Base-by-base conservation (phyloP, 2,329 filamentous ascomycete genomes). In the Aureobasidium leucospermi region DNA sequence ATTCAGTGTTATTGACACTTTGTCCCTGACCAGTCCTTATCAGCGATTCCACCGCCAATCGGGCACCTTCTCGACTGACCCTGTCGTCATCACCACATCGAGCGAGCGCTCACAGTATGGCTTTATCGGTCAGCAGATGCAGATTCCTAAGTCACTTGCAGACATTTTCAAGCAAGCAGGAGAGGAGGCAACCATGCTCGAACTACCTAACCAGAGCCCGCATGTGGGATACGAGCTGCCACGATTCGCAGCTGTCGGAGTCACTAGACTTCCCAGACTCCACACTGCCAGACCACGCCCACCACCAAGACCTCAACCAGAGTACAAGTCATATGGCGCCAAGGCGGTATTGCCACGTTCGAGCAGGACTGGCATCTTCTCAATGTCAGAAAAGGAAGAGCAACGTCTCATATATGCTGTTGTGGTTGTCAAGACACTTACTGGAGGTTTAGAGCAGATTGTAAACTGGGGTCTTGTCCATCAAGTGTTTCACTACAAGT, bases 11-110 rank as follows among this genome's bases (percentile, higher is more conserved):
- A 47, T 57, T 43, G 39, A 48, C 32, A 39, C 61, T 32, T 45
- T 62, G 10, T 73, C 74, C 65, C 58, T 77, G 23, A 74, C 75
- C 68, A 70, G 68, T 47, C 69, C 75, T 16, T 63, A 62, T 13
- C 74, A 76, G 49, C 58, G 61, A 1, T 79, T 77, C 63, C 69
- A 78, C 60, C 32, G 65, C 8, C 60, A 63, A 3, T 76, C 66
- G 34, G 77, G 78, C 4, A 80, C 78, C 0, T 79, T 79, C 64
- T 75, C 73, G 2, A 79, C 77, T 0, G 67, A 74, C 46, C 42
- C 60, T 31, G 36, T 52, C 6, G 41, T 61, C 13, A 51, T 58
- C 8, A 53, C 48, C 19, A 47, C 58, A 11, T 53, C 48, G 2
- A 53, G 34, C 10, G 11, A 42, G 23, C 32, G 32, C 6, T 46